Evolutionary conservation across 257 asterid species (phyloP), one percentile per base, ranked within the genome.

Genomic region (Pogostemon cablin): DNA sequence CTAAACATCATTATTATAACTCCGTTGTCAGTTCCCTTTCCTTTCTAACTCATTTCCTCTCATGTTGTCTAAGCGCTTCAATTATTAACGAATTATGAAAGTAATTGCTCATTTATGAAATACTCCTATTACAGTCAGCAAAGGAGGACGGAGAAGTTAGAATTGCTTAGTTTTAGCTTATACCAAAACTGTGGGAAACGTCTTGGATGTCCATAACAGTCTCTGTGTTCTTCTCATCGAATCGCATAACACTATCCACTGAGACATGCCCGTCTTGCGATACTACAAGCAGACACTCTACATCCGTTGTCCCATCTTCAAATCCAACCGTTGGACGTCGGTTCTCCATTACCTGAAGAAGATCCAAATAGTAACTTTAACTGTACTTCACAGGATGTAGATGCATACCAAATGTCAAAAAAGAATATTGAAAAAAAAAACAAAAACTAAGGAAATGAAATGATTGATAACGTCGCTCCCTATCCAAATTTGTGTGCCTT

Each of bases 251-350:
- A 77, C 86, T 83, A 79, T 90, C 88, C 81, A 86, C 77, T 43
- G 96, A 84, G 48, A 77, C 82, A 78, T 81, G 82, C 71, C 72
- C 87, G 74, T 86, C 90, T 75, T 77, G 85, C 68, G 79, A 89
- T 81, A 86, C 96, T 80, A 81, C 81, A 69, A 84, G 90, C 79
- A 88, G 78, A 52, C 81, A 76, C 55, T 78, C 81, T 79, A 82
- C 87, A 72, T 89, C 92, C 76, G 75, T 88, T 58, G 83, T 79
- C 83, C 87, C 91, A 62, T 84, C 95, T 64, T 86, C 92, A 75
- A 74, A 65, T 47, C 83, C 84, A 76, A 81, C 78, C 54, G 86
- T 68, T 73, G 83, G 71, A 81, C 82, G 69, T 72, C 81, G 84
- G 80, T 79, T 84, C 82, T 81, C 95, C 88, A 81, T 84, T 73